Conservation (phyloP, 2,329 filamentous ascomycete genomes). For the Cladosporium cucumerinum region DNA sequence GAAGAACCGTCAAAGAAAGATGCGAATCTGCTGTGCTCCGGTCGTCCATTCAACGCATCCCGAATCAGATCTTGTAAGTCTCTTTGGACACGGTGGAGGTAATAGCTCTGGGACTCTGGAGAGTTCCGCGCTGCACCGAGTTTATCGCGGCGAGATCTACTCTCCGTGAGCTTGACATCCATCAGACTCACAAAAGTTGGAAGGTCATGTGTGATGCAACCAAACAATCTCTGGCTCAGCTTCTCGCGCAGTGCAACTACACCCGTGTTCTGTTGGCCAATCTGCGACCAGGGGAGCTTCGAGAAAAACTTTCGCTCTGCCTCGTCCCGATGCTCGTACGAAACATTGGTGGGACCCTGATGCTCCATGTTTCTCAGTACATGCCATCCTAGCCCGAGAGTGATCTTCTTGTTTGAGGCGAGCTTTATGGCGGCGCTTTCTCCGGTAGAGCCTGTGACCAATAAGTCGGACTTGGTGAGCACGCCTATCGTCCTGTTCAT, state of each 20-base stretch:
- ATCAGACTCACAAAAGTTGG: background rate
- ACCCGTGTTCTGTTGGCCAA: background rate
- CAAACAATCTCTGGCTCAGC: background rate
- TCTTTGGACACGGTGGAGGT: background rate
- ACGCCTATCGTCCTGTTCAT: background rate
- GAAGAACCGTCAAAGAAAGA: background rate
- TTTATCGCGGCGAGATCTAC: background rate
- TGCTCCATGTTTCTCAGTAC: background rate
- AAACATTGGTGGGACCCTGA: too few relatives aligned
- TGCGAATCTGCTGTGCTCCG: background rate
- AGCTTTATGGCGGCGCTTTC: background rate
- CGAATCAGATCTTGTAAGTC: background rate
- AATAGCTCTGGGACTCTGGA: background rate
- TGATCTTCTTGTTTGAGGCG: background rate
- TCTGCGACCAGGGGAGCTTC: background rate
- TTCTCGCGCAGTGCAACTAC: conserved; percentile 1
- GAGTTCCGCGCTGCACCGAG: background rate
- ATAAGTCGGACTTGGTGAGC: background rate
- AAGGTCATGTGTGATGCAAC: background rate
- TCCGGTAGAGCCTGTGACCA: background rate
- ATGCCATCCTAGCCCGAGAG: background rate
- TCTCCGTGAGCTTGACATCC: background rate
- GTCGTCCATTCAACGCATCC: background rate
- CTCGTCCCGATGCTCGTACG: background rate
- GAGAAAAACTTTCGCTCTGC: background rate